Percentiles rank a stretch among this genome's conserved stretches.
Evolutionary conservation across 148 eudicot species (phyloP).

Genomic region (Rhododendron molle): DNA sequence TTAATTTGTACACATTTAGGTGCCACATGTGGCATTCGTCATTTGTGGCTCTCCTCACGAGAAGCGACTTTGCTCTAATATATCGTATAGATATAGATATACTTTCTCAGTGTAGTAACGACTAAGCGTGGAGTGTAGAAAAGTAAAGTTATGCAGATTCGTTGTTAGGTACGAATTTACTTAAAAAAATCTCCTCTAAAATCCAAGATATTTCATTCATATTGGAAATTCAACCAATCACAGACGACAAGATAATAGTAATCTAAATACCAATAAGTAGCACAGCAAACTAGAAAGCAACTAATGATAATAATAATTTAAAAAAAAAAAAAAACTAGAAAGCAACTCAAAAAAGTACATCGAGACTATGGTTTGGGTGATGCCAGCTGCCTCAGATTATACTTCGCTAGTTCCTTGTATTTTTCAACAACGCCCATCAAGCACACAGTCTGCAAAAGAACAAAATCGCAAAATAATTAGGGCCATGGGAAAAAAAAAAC

Average conservation of each 20-base stretch:
- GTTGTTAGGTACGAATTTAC: not conserved
- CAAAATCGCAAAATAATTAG: not conserved
- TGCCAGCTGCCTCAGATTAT: conserved; percentile 80
- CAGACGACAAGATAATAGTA: not conserved
- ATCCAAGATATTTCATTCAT: not conserved
- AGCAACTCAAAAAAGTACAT: not conserved
- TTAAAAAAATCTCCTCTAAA: not conserved
- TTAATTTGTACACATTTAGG: too few species aligned
- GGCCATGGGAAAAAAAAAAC: not conserved
- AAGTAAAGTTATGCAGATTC: not conserved
- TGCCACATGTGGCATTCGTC: too few species aligned
- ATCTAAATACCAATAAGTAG: not conserved
- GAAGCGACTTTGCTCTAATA: too few species aligned
- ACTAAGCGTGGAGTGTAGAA: too few species aligned
- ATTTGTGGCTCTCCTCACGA: too few species aligned
- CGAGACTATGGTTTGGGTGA: conserved; percentile 26
- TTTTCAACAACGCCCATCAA: conserved; percentile 85
- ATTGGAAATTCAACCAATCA: not conserved
- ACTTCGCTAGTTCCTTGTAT: conserved; percentile 94
- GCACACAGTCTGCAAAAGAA: conserved; percentile 74
- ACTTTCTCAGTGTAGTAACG: too few species aligned
- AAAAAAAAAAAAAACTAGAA: not conserved
- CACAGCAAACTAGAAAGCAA: not conserved
- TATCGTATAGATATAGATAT: too few species aligned
- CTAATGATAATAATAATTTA: not conserved